Percentiles rank a stretch among this genome's conserved stretches.
phyloP scores from a whole-genome alignment of 2,329 filamentous ascomycete genomes.

The Verticillium dahliae region DNA sequence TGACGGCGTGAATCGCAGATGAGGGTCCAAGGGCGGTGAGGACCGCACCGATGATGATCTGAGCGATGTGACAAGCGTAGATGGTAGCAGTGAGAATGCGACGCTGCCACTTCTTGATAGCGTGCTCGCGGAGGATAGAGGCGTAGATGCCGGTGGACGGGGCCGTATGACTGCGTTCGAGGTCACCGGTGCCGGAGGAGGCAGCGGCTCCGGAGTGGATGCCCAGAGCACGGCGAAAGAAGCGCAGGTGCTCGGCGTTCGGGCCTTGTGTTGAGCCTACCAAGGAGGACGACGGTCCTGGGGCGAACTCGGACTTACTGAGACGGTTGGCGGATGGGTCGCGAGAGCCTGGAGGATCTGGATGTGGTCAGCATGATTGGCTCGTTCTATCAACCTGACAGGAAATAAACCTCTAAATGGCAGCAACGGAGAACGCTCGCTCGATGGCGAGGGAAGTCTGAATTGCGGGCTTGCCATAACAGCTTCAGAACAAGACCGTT shows the following conservation, averaged over 20 bases:
- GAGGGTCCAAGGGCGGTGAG: conserved; percentile 38
- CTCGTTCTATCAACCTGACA: neutral
- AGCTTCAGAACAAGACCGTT: neutral
- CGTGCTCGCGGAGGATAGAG: conserved; percentile 25
- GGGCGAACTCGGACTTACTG: neutral
- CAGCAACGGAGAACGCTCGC: neutral
- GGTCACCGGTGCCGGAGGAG: conserved; percentile 13
- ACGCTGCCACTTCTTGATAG: conserved; percentile 23
- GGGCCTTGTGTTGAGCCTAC: conserved; percentile 1
- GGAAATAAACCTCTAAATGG: neutral
- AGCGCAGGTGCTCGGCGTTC: conserved; percentile 31
- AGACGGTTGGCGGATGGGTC: neutral
- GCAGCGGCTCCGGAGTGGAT: conserved; percentile 25
- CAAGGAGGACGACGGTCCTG: neutral
- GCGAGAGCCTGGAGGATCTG: neutral
- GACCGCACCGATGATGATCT: conserved; percentile 39
- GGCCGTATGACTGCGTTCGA: conserved; percentile 26
- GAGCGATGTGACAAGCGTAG: conserved; percentile 34
- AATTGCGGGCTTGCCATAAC: neutral
- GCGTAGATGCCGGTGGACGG: conserved; percentile 33
- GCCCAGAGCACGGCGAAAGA: conserved; percentile 36
- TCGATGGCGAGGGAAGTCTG: neutral
- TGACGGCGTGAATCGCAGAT: conserved; percentile 39
- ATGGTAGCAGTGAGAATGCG: conserved; percentile 26
- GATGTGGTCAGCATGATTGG: neutral